Evolutionary conservation across 2,329 filamentous ascomycete genomes (phyloP).

Genomic region (Magnaporthales sp.): DNA sequence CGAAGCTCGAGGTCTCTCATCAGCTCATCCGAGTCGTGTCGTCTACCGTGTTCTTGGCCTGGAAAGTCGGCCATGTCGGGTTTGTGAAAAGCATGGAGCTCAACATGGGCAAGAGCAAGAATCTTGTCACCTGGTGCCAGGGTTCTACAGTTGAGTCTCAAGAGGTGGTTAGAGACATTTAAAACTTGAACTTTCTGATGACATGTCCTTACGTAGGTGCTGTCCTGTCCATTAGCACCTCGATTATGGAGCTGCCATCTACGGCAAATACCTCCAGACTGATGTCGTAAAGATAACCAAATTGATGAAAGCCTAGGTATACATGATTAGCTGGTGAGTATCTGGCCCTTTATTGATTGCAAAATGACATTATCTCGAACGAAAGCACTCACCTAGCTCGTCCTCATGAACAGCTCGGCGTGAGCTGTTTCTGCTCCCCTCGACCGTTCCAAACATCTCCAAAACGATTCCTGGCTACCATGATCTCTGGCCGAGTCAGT

Average conservation of each 20-base stretch:
- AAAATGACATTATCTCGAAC: background rate
- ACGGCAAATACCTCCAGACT: constrained; percentile 35
- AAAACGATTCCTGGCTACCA: constrained; percentile 13
- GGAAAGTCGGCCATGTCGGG: constrained; percentile 13
- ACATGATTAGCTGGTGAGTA: background rate
- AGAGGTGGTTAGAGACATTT: background rate
- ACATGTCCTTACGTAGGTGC: constrained; percentile 27
- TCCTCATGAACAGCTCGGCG: constrained; percentile 10
- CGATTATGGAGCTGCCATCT: constrained; percentile 29
- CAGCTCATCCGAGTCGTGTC: constrained; percentile 41
- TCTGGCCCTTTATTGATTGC: background rate
- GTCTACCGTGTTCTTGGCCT: constrained; percentile 10
- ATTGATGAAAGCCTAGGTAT: constrained; percentile 22
- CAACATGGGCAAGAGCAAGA: constrained; percentile 39
- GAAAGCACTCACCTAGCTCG: constrained; percentile 6
- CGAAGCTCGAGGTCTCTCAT: constrained; percentile 51
- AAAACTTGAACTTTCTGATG: background rate
- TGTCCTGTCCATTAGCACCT: constrained; percentile 35
- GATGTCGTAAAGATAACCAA: constrained; percentile 41
- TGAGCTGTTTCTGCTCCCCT: constrained; percentile 7
- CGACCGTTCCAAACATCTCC: constrained; percentile 8
- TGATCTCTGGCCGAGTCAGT: constrained; percentile 12
- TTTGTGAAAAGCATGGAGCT: constrained; percentile 18
- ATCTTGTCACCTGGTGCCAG: constrained; percentile 2
- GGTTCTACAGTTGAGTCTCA: background rate